A percentile compares a stretch with the other conserved stretches of the same genome.
These are phyloP conservation scores for Fusarium succisae DNA, from an alignment of 2,329 filamentous ascomycete species.

Conservation along the genomic window DNA sequence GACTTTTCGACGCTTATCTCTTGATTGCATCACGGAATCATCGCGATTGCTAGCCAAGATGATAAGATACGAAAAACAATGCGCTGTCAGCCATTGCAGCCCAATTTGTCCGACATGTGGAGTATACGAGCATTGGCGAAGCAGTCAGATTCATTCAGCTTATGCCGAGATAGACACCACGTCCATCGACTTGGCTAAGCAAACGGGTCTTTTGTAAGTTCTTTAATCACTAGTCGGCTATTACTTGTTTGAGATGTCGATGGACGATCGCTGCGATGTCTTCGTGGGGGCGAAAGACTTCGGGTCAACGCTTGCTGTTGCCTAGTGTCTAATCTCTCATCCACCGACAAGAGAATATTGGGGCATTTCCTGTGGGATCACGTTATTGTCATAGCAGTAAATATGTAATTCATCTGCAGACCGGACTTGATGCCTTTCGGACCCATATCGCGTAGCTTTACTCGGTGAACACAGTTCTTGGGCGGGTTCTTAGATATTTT, in stretches of 20 bases:
- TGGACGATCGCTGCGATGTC: not conserved
- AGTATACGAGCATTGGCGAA: not conserved
- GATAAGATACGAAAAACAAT: not conserved
- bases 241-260: not conserved
- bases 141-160: not conserved
- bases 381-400: not conserved
- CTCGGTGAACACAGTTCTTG: conserved; percentile 80
- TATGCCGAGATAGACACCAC: not conserved
- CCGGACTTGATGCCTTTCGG: too few species aligned
- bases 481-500: conserved; percentile 74
- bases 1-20: not conserved
- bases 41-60: not conserved
- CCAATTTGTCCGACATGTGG: not conserved
- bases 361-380: not conserved
- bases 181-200: not conserved
- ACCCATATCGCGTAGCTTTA: conserved; percentile 12
- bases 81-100: not conserved
- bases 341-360: too few species aligned
- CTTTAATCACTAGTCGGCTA: not conserved
- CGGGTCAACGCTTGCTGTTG: not conserved
- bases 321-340: too few species aligned
- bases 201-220: not conserved
- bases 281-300: not conserved
- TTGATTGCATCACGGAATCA: not conserved
- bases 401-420: not conserved